Percentiles rank a stretch among this genome's conserved stretches.
Conservation (phyloP, 805 yeast genomes). For the Schwanniomyces occidentalis region DNA sequence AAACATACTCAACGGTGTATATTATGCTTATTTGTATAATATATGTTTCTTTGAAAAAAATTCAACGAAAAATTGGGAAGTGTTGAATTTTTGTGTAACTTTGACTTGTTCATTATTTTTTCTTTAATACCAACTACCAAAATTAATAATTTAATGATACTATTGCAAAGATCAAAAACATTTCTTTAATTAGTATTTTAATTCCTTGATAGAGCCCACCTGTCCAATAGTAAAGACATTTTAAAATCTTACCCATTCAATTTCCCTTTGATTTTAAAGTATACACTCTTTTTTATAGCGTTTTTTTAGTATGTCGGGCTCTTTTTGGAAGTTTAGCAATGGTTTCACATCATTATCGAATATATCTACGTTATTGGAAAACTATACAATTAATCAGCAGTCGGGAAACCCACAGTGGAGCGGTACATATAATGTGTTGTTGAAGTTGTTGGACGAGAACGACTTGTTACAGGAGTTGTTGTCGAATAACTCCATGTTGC, state of each 20-base stretch:
- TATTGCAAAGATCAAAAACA: not conserved
- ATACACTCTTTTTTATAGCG: conserved; percentile 1
- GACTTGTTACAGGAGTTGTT: conserved; percentile 45
- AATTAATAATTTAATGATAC: not conserved
- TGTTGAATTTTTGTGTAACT: conserved; percentile 4
- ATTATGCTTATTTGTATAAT: not conserved
- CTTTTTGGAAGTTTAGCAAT: conserved; percentile 49
- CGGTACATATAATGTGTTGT: conserved; percentile 24
- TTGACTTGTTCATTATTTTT: not conserved
- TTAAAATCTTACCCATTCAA: not conserved
- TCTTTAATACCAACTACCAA: too few species aligned
- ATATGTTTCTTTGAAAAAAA: not conserved
- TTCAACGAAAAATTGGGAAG: conserved; percentile 1
- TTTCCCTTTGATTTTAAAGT: not conserved
- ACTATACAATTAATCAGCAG: conserved; percentile 23
- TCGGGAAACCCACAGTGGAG: conserved; percentile 15
- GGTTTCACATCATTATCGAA: conserved; percentile 46
- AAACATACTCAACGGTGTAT: not conserved
- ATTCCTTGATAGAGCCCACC: not conserved
- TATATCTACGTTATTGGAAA: conserved; percentile 40
- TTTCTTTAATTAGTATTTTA: not conserved
- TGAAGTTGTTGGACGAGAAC: conserved; percentile 41
- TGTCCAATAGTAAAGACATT: not conserved
- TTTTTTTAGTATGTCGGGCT: conserved; percentile 37
- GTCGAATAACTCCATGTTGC: conserved; percentile 41